Evolutionary conservation across 768 basidiomycete species (phyloP), one percentile per base, ranked within the genome.

Genomic region (Boletus eberwhitei): DNA sequence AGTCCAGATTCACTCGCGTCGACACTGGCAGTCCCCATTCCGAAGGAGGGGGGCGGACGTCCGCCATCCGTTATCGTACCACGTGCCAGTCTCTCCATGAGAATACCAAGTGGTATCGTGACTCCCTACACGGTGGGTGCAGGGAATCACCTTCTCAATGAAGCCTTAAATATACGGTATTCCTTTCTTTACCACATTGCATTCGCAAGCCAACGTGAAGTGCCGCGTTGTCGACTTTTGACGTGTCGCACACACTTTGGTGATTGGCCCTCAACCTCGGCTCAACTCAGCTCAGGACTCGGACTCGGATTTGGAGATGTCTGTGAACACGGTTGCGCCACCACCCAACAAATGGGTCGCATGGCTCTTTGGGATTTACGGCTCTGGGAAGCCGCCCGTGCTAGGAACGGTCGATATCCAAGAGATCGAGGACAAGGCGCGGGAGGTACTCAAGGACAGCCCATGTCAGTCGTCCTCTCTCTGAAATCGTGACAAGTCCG

Each of bases 401-500:
- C 69, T 85, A 4, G 84, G 84, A 9, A 85, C 87, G 2, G 81
- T 87, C 32, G 73, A 77, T 19, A 75, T 81, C 42, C 77, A 84
- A n/a, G 81, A 84, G 60, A 79, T 89, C 37, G 85, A 88, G 62
- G 75, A 75, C 21, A 81, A 78, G 54, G 88, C 86, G 3, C 75
- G 73, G 57, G 83, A 87, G 64, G 81, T 75, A 50, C 73, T 87
- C 50, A 82, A 84, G 64, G 76, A 82, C 55, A 72, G 76, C 53
- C 76, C 73, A 57, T 79, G 86, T 82, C 62, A 49, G 77, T 53
- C 7, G 0, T 39, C 24, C 29, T 26, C 35, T 16, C 16, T 48
- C 31, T 48, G 4, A 17, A 21, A 12, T 4, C 2, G 11, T 32
- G 36, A 32, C n/a, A 13, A 1, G 24, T 16, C 17, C 11, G 21